These are phyloP conservation scores for Scleroderma citrinum DNA, from an alignment of 768 basidiomycete genomes.

Conservation along the genomic window DNA sequence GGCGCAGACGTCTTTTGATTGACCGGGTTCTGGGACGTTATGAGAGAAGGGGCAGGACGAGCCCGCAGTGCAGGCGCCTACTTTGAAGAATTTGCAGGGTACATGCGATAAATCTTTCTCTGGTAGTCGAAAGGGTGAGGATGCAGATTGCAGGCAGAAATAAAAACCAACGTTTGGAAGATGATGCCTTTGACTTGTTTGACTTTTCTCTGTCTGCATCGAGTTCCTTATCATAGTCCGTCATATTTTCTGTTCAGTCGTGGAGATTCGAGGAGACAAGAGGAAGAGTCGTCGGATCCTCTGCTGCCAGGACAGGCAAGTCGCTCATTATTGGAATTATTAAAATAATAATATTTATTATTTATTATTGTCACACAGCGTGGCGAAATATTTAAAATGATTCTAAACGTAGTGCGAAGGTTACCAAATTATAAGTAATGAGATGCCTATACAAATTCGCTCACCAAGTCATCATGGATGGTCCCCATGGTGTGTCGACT, in stretches of 20 bases:
- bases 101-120: conserved; percentile 93
- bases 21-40: conserved; percentile 60
- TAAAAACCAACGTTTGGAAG: conserved; percentile 27
- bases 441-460: too few species aligned
- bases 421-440: too few species aligned
- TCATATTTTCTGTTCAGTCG: conserved; percentile 17
- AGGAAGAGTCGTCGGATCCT: not conserved
- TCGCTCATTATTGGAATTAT: conserved; percentile 5
- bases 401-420: too few species aligned
- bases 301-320: conserved; percentile 1
- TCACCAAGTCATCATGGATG: too few species aligned
- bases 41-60: conserved; percentile 96
- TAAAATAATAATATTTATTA: not conserved
- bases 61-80: conserved; percentile 91
- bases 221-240: conserved; percentile 15
- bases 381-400: too few species aligned
- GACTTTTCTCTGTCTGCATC: conserved; percentile 14
- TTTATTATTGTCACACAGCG: too few species aligned
- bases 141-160: conserved; percentile 2
- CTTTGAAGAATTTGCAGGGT: conserved; percentile 96
- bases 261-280: conserved; percentile 10
- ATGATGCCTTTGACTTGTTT: conserved; percentile 21
- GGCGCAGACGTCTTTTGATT: conserved; percentile 74
- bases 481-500: too few species aligned
- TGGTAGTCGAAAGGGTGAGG: conserved; percentile 18